Evolutionary conservation across 2,329 filamentous ascomycete genomes (phyloP), one percentile per base, ranked within the genome.

Genomic region (Monosporascus sp.): DNA sequence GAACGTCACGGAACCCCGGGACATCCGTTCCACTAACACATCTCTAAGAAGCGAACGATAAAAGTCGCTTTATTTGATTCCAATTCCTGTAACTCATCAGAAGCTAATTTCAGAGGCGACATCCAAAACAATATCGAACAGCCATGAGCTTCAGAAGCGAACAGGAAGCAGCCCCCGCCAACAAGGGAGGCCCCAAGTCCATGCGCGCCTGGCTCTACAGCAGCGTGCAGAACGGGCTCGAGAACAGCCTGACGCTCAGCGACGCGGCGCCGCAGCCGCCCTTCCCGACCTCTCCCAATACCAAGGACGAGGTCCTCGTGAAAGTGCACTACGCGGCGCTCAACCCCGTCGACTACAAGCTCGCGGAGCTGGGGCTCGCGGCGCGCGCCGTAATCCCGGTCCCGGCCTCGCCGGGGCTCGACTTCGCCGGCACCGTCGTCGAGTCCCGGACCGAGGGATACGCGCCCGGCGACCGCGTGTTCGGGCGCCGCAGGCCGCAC

Each of bases 271-370:
- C 75, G 3, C 61, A 74, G 11, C 75, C 79, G 1, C 63, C 69
- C 36, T 64, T 72, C 6, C 57, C 62, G 17, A 66, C 65, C 44
- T 69, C 57, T 54, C 60, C 60, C 22, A 68, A 66, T 3, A 69
- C 60, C n/a, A 68, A 66, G 3, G 62, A 74, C 38, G 72, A 82
- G 55, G 63, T 85, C 45, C 73, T 86, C 15, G 70, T 87, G 48
- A 69, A 78, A 56, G 78, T 87, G 7, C 67, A 78, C 53, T 70
- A 74, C 52, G 72, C 74, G 25, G 70, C 77, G 24, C 63, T 86
- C 57, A 88, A 87, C 63, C 83, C 83, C 0, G 79, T 79, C 27
- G 85, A 88, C 72, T 80, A 83, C 74, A 88, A 88, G 66, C 57
- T 81, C 2, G 72, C 80, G 9, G 83, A 86, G 61, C 20, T 70